These are phyloP conservation scores for Gracilaria domingensis DNA, from an alignment of 23 red algal genomes.

Conservation along the genomic window DNA sequence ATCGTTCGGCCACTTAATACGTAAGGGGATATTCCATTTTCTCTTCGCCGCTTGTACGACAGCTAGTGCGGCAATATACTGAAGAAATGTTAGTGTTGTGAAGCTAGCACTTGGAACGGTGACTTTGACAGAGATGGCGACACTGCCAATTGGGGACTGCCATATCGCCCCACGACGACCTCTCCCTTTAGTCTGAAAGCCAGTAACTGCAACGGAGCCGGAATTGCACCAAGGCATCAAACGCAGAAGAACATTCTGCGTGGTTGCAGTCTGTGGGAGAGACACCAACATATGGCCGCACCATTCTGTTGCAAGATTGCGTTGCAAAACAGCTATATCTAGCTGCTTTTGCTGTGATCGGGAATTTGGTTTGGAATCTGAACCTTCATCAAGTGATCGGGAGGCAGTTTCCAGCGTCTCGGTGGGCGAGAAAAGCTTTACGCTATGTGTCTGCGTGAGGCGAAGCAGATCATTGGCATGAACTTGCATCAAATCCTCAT, in stretches of 20 bases:
- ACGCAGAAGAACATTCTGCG: slow-evolving; percentile 70
- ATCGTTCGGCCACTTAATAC: slow-evolving; percentile 98
- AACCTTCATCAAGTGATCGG: background rate
- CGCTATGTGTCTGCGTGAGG: slow-evolving; percentile 33
- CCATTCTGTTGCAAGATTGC: slow-evolving; percentile 31
- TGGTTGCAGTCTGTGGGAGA: slow-evolving; percentile 44
- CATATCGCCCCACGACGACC: slow-evolving; percentile 82
- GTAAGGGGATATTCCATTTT: slow-evolving; percentile 34
- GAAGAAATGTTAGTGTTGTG: slow-evolving; percentile 69
- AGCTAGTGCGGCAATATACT: slow-evolving; percentile 88
- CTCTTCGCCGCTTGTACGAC: slow-evolving; percentile 51
- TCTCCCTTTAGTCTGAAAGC: slow-evolving; percentile 72
- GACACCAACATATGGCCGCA: slow-evolving; percentile 54
- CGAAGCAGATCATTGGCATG: slow-evolving; percentile 41
- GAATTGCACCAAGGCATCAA: slow-evolving; percentile 14
- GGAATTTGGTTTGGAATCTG: background rate
- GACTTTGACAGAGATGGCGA: slow-evolving; percentile 21
- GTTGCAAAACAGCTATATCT: slow-evolving; percentile 18
- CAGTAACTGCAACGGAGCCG: slow-evolving; percentile 78
- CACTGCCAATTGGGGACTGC: slow-evolving; percentile 76
- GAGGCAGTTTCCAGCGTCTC: slow-evolving; percentile 9
- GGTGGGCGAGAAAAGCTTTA: slow-evolving; percentile 38
- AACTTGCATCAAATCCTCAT: slow-evolving; percentile 26
- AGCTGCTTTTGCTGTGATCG: background rate
- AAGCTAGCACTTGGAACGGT: background rate